Evolutionary conservation across 768 basidiomycete species (phyloP), one percentile per base, ranked within the genome.

Genomic region (Rickenella mellea): DNA sequence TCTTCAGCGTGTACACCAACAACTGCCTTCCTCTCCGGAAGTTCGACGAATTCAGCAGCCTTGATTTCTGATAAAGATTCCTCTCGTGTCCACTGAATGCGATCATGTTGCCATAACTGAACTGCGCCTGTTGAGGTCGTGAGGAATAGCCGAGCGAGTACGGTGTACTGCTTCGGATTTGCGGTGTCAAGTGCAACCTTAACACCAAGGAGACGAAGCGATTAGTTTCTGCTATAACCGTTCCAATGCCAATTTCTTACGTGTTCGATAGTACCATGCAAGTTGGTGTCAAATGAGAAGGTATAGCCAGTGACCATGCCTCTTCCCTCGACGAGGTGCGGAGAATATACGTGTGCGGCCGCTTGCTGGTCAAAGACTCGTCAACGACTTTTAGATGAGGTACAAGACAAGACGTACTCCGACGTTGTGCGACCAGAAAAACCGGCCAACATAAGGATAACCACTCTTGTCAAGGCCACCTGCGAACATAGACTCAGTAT

Each of bases 41-140:
- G 70, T 49, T 90, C 86, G 17, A 91, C 73, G 43, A 91, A 78
- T 40, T 79, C 74, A 1, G 80, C 78, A 0, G 72, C 70, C 19
- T 69, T 61, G 38, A 87, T 69, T 2, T 74, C 67, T 0, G 86
- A 66, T 8, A 94, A 67, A 1, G 76, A 71, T 55, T 97, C 92
- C 54, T 94, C 91, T 37, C 91, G 70, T 0, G 72, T 74, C 89
- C 90, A 94, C 22, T 71, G 66, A 22, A 76, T 62, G 27, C 66
- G 54, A 22, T 75, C 66, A 19, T 73, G 69, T 36, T 76, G 64
- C 84, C 88, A 88, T 7, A 83, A 61, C 50, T 91, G 83, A 21
- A 92, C 52, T 4, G 85, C 68, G 8, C 88, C 89, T 2, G 83
- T 81, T n/a, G 75, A 73, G 0, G 85, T 85, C 1, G 80, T 78